Evolutionary conservation across 257 asterid species (phyloP).

Genomic region (Striga asiatica): DNA sequence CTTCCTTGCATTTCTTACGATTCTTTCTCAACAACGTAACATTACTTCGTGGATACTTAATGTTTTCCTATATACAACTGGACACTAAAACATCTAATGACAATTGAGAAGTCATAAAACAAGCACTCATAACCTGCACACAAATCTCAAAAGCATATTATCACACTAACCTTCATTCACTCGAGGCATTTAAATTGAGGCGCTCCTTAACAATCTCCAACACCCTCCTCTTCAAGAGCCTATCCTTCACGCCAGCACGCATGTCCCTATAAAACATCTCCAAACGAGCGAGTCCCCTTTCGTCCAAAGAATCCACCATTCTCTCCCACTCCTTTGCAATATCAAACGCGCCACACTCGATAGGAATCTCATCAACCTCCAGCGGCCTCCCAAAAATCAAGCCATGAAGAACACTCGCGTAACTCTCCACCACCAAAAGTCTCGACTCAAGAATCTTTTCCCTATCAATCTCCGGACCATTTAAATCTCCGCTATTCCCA

Average conservation of each 20-base stretch:
- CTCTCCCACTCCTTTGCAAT: slow-evolving; percentile 74
- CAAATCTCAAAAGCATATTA: too few relatives aligned
- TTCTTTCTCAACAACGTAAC: too few relatives aligned
- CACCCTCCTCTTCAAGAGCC: slow-evolving; percentile 61
- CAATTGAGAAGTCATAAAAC: too few relatives aligned
- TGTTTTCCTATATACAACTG: too few relatives aligned
- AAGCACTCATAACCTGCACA: too few relatives aligned
- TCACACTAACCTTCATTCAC: background rate
- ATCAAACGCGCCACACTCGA: slow-evolving; percentile 36
- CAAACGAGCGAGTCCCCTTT: slow-evolving; percentile 40
- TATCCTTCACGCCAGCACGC: slow-evolving; percentile 75
- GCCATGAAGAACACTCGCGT: slow-evolving; percentile 74
- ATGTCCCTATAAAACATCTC: slow-evolving; percentile 67
- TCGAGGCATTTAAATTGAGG: slow-evolving; percentile 26
- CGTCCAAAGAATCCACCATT: slow-evolving; percentile 71
- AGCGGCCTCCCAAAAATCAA: slow-evolving; percentile 70
- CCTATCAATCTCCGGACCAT: slow-evolving; percentile 35
- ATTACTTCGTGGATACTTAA: too few relatives aligned
- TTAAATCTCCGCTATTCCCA: slow-evolving; percentile 29
- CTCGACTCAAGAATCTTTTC: slow-evolving; percentile 57
- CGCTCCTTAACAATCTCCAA: slow-evolving; percentile 58
- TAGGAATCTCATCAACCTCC: slow-evolving; percentile 52
- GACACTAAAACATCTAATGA: too few relatives aligned
- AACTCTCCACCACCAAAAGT: slow-evolving; percentile 46
- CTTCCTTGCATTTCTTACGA: too few relatives aligned